phyloP scores from a whole-genome alignment of 202 grass and related monocot species.

The Miscanthus sacchariflorus region DNA sequence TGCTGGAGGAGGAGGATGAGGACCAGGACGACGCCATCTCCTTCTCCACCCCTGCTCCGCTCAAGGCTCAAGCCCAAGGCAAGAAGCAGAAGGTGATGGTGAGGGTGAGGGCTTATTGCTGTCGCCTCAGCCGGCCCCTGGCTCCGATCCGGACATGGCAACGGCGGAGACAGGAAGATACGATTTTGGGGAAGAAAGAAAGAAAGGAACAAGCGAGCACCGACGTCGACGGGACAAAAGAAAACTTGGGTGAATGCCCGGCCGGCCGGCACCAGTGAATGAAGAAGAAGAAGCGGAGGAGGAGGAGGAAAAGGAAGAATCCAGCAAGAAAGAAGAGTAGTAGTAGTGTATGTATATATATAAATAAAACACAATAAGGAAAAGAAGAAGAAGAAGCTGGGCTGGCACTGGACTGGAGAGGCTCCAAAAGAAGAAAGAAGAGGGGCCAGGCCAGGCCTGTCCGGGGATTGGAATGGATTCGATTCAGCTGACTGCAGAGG shows the following conservation, averaged over 20 bases:
- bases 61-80: background rate
- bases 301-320: background rate
- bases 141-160: background rate
- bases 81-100: background rate
- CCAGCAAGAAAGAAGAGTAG: background rate
- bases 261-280: no score
- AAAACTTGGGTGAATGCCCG: background rate
- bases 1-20: background rate
- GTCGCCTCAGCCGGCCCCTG: background rate
- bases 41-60: background rate
- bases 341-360: background rate
- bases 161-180: background rate
- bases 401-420: no score
- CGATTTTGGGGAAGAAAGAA: background rate
- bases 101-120: background rate
- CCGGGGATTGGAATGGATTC: background rate
- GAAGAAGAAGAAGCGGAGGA: background rate
- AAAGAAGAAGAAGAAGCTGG: no score
- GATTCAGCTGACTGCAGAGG: no score
- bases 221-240: background rate
- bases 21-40: background rate
- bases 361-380: no score
- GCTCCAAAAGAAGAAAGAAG: no score
- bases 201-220: background rate
- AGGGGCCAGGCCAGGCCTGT: no score